Percentiles rank a stretch among this genome's conserved stretches.
Conservation (phyloP, 2,329 filamentous ascomycete species). For the Alternaria sp. region DNA sequence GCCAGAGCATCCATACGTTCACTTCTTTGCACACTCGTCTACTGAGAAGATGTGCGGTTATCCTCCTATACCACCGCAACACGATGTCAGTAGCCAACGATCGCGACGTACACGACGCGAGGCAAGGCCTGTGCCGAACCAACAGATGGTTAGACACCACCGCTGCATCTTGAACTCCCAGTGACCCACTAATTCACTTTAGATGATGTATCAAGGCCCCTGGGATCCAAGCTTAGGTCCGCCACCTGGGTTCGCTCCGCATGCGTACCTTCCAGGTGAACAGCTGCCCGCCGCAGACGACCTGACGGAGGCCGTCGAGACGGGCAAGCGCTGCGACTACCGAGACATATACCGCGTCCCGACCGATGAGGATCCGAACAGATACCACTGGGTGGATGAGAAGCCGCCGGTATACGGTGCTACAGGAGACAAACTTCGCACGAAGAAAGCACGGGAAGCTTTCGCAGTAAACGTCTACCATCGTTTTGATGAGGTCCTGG, state of each 20-base stretch:
- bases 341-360: conserved; percentile 12
- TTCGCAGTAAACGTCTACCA: conserved; percentile 16
- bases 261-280: neutral
- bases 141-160: neutral
- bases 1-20: neutral
- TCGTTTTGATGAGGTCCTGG: conserved; percentile 3
- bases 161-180: neutral
- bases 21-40: neutral
- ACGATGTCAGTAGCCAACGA: neutral
- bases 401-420: conserved; percentile 1
- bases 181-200: neutral
- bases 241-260: neutral
- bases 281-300: conserved; percentile 2
- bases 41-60: neutral
- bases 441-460: conserved; percentile 20
- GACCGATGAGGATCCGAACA: conserved; percentile 2
- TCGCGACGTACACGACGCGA: neutral
- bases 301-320: conserved; percentile 15
- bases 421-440: conserved; percentile 8
- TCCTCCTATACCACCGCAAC: neutral
- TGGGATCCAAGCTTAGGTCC: neutral
- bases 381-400: conserved; percentile 13
- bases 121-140: neutral
- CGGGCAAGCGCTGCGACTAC: conserved; percentile 14
- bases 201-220: neutral